A percentile compares a stretch with the other conserved stretches of the same genome.
Conservation (phyloP, 331 rosid species). For the Arachis monticola region DNA sequence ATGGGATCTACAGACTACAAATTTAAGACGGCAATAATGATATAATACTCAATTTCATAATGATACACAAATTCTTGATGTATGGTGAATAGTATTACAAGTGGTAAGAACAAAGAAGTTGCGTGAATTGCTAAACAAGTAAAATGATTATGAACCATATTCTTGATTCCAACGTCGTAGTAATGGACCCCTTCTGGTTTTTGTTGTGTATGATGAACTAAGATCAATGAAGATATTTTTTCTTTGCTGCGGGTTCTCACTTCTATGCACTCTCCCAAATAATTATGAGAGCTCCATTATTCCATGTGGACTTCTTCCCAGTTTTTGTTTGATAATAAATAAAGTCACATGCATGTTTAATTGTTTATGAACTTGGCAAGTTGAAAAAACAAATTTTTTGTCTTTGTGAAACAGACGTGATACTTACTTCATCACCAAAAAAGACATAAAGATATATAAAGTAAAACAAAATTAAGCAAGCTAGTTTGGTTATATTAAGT, state of each 20-base stretch:
- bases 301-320: not conserved
- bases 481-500: too few relatives aligned
- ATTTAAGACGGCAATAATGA: not conserved
- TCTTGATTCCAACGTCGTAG: not conserved
- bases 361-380: not conserved
- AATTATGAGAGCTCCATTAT: not conserved
- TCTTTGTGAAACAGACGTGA: too few relatives aligned
- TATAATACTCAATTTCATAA: too few relatives aligned
- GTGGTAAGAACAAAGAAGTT: not conserved
- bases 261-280: not conserved
- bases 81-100: not conserved
- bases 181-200: not conserved
- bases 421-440: too few relatives aligned
- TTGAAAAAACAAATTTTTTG: too few relatives aligned
- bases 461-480: too few relatives aligned
- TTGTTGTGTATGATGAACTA: not conserved
- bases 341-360: not conserved
- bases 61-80: too few relatives aligned
- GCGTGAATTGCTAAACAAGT: not conserved
- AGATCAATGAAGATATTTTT: too few relatives aligned
- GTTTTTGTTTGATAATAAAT: not conserved
- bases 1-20: too few relatives aligned
- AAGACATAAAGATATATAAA: too few relatives aligned
- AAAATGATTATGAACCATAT: not conserved
- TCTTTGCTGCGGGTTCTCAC: not conserved